Base-by-base conservation (phyloP, 2,329 filamentous ascomycete species). In the Penicillium sp. region DNA sequence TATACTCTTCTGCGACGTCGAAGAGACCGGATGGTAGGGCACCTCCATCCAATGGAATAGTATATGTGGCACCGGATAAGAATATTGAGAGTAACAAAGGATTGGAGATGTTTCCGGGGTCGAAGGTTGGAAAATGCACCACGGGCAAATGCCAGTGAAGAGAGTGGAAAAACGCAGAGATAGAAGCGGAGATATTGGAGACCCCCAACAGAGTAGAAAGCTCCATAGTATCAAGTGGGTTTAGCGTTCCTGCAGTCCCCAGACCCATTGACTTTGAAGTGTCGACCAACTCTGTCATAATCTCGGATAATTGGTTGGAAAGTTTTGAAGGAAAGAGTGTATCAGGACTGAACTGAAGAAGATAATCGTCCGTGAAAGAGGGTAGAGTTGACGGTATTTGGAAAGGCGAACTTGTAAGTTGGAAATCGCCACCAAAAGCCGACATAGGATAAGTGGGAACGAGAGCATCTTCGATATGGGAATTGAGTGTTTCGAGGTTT, bases 141-240 rank as follows among this genome's bases (percentile, higher is more conserved):
- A 65, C 58, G 0, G 63, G 63, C 7, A 65, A 49, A 38, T 65
- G 63, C 63, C 63, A 65, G 43, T 65, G 61, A 3, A 65, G 54
- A n/a, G 63, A 62, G 13, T 64, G 61, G 15, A 65, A 65, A 46
- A 61, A 65, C 0, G 54, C 61, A 3, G 61, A 60, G 28, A 64
- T 59, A 12, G 63, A 65, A 10, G 49, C 39, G 0, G 61, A 56
- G n/a, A 65, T 57, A 31, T 64, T 64, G 0, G 58, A 56, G 10
- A 60, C 53, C 1, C 56, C 58, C 2, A 65, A 55, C 0, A 65
- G 43, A 0, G 60, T 38, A n/a, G 55, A 52, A 2, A 64, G 43
- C 10, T 61, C 54, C 10, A 57, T 45, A 10, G 52, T 43, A 26
- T 57, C 57, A 12, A 61, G 53, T 2, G 45, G 38, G 12, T 28